These are phyloP conservation scores for Kokia cookei DNA, from an alignment of 441 rosid species.

Conservation along the genomic window DNA sequence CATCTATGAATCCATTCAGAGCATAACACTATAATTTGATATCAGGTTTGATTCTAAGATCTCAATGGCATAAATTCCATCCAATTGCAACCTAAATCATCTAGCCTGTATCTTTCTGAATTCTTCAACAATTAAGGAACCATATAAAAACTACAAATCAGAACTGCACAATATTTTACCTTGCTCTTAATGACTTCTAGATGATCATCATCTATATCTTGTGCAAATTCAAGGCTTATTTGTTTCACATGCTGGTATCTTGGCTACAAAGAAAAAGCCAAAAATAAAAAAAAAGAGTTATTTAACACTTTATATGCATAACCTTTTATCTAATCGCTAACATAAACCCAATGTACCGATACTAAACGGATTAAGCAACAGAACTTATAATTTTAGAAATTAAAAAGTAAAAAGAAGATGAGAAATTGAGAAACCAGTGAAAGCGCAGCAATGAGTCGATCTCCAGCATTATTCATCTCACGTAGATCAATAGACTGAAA, in stretches of 20 bases:
- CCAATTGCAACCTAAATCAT: neutral
- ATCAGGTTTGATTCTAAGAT: neutral
- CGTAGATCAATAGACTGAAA: constrained; percentile 60
- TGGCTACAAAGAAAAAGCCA: constrained; percentile 38
- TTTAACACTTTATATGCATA: neutral
- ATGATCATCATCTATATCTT: constrained; percentile 68
- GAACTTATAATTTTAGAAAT: neutral
- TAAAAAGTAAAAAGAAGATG: neutral
- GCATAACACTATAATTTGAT: neutral
- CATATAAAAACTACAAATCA: neutral
- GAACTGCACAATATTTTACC: constrained; percentile 22
- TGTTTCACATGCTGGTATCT: constrained; percentile 67
- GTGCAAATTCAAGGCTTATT: constrained; percentile 81
- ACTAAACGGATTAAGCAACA: neutral
- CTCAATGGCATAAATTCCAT: neutral
- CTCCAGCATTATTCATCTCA: constrained; percentile 71
- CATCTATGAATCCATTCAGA: neutral
- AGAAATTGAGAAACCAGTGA: constrained; percentile 48
- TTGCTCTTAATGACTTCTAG: constrained; percentile 44
- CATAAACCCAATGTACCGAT: neutral
- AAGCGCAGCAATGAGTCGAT: constrained; percentile 63
- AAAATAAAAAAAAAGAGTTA: neutral
- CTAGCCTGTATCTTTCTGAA: neutral
- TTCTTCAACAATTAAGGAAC: constrained; percentile 11
- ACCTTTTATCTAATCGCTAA: neutral